Evolutionary conservation across 495 filamentous ascomycete species (phyloP).

Genomic region (Chaetomidium leptoderma): DNA sequence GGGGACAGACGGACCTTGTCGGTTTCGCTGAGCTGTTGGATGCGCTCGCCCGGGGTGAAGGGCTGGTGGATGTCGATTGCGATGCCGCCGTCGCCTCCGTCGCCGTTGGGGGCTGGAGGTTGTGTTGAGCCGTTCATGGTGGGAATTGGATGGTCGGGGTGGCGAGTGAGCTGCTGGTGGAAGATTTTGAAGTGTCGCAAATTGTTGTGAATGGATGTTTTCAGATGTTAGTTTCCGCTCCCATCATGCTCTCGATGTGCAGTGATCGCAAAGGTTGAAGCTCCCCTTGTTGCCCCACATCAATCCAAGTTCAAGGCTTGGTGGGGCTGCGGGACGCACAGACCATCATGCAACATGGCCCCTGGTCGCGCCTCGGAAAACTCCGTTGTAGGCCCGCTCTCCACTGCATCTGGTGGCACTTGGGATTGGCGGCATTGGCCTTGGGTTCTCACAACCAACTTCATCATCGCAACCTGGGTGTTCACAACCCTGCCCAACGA

Average conservation of each 20-base stretch:
- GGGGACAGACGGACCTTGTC: conserved; percentile 52
- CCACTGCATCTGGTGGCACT: no score
- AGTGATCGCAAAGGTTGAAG: neutral
- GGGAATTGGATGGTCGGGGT: neutral
- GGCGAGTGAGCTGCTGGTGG: neutral
- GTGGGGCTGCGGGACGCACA: conserved; percentile 10
- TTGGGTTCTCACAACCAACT: neutral
- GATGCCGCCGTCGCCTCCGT: neutral
- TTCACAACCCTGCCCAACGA: no score
- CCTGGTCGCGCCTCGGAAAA: neutral
- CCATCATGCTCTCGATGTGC: no score
- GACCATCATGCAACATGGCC: conserved; percentile 12
- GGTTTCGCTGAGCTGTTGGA: conserved; percentile 71
- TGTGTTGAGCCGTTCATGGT: conserved; percentile 15
- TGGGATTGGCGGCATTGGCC: no score
- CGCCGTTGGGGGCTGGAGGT: neutral
- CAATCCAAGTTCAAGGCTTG: neutral
- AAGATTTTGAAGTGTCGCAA: neutral
- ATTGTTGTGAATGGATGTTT: neutral
- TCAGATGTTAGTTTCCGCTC: no score
- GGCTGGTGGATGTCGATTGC: conserved; percentile 33
- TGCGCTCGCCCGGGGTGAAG: conserved; percentile 64
- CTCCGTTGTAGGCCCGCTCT: no score
- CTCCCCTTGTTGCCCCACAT: neutral
- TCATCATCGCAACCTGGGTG: neutral